phyloP scores from a whole-genome alignment of 2,329 filamentous ascomycete genomes.

The Sclerotinia minor region DNA sequence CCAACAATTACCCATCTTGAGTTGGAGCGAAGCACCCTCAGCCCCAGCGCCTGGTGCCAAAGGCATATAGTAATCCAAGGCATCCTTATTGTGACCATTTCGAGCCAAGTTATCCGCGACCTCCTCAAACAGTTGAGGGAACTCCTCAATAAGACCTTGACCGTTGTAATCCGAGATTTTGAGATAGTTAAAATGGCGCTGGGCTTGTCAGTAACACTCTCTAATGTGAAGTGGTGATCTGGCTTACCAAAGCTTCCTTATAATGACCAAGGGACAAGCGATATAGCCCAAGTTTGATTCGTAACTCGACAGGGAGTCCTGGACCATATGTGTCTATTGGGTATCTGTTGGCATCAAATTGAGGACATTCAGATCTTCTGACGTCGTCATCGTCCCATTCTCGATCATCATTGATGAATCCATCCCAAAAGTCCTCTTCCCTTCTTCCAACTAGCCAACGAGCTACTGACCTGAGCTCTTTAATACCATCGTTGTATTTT shows the following conservation, averaged over 20 bases:
- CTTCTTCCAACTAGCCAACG: constrained; percentile 80
- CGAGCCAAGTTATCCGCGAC: constrained; percentile 59
- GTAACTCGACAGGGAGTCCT: constrained; percentile 76
- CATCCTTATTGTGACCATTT: constrained; percentile 52
- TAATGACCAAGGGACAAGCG: constrained; percentile 69
- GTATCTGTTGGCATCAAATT: constrained; percentile 59
- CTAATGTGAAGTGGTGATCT: constrained; percentile 24
- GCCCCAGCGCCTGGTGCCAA: constrained; percentile 52
- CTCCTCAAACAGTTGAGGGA: constrained; percentile 78
- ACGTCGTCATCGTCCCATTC: constrained; percentile 81
- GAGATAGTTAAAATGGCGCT: constrained; percentile 70
- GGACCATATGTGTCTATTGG: constrained; percentile 64
- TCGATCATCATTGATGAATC: constrained; percentile 69
- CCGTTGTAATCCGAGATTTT: constrained; percentile 57
- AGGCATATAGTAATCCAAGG: constrained; percentile 58
- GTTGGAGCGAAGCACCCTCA: constrained; percentile 48
- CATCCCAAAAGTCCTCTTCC: constrained; percentile 76
- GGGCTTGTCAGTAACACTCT: constrained; percentile 26
- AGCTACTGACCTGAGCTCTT: constrained; percentile 68
- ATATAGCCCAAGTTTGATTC: constrained; percentile 80
- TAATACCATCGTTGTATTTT: constrained; percentile 65
- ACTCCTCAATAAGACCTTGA: constrained; percentile 59
- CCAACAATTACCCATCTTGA: constrained; percentile 62
- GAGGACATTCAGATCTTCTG: constrained; percentile 62
- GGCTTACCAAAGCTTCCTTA: constrained; percentile 71